phyloP scores from a whole-genome alignment of 148 eudicot genomes.

The Spergularia bocconei region DNA sequence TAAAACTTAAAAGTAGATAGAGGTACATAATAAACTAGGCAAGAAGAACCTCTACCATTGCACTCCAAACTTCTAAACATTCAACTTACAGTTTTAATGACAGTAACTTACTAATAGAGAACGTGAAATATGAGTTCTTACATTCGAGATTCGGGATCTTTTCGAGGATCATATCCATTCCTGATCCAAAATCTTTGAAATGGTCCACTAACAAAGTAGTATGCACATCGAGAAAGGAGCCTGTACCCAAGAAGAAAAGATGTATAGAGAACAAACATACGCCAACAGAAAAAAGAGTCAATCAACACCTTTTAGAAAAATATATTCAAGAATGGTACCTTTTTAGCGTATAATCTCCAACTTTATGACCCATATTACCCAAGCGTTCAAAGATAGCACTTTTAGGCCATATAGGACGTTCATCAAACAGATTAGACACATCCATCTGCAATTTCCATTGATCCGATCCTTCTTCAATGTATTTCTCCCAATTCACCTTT shows the following conservation, averaged over 20 bases:
- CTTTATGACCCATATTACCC: slow-evolving; percentile 51
- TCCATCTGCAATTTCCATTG: slow-evolving; percentile 73
- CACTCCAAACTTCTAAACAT: neutral
- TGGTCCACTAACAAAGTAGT: slow-evolving; percentile 94
- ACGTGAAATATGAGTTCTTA: slow-evolving; percentile 31
- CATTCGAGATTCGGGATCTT: slow-evolving; percentile 94
- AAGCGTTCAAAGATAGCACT: slow-evolving; percentile 66
- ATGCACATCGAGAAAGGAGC: slow-evolving; percentile 78
- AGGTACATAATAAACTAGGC: no score
- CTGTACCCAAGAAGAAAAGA: slow-evolving; percentile 35
- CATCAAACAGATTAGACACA: slow-evolving; percentile 80
- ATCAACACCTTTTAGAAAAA: neutral
- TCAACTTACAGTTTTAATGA: neutral
- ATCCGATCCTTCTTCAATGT: slow-evolving; percentile 55
- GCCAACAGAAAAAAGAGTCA: neutral
- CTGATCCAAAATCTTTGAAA: slow-evolving; percentile 86
- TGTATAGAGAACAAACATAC: neutral
- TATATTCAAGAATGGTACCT: slow-evolving; percentile 41
- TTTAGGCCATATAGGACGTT: slow-evolving; percentile 89
- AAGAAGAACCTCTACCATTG: neutral
- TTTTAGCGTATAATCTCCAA: slow-evolving; percentile 53
- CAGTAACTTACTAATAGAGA: neutral
- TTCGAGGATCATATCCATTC: slow-evolving; percentile 98
- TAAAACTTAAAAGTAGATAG: no score
- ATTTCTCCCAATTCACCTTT: slow-evolving; percentile 68